Percentiles rank a stretch among this genome's conserved stretches.
These are phyloP conservation scores for Conoideocrella luteorostrata DNA, from an alignment of 2,329 filamentous ascomycete genomes.

Conservation along the genomic window DNA sequence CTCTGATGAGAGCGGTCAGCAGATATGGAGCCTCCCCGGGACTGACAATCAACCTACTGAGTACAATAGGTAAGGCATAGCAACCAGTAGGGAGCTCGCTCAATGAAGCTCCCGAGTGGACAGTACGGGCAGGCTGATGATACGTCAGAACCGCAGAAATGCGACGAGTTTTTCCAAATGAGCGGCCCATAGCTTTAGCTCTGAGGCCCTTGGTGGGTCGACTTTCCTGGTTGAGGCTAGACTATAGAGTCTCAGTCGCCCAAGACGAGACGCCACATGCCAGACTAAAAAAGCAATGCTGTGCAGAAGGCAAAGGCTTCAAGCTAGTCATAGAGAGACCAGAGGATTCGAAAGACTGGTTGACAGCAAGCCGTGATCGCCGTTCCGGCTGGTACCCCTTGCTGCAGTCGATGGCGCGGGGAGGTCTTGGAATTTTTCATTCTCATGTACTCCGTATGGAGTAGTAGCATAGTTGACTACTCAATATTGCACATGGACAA, in stretches of 20 bases:
- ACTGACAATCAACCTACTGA: neutral
- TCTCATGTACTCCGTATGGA: slow-evolving; percentile 1
- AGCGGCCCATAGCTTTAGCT: slow-evolving; percentile 11
- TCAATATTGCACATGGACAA: too few species aligned
- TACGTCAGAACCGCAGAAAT: slow-evolving; percentile 12
- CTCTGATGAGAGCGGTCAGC: slow-evolving; percentile 5
- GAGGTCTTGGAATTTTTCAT: neutral
- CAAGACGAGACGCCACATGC: slow-evolving; percentile 8
- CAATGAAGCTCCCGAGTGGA: neutral
- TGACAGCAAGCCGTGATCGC: slow-evolving; percentile 4
- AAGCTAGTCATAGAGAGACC: slow-evolving; percentile 5
- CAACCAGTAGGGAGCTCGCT: neutral
- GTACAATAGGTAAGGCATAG: neutral
- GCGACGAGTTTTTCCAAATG: slow-evolving; percentile 13
- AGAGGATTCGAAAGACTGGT: slow-evolving; percentile 4
- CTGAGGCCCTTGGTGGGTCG: slow-evolving; percentile 10
- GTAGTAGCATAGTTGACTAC: neutral
- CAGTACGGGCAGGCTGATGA: slow-evolving; percentile 8
- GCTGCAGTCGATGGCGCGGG: slow-evolving; percentile 6
- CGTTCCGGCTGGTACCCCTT: slow-evolving; percentile 6
- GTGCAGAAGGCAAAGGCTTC: slow-evolving; percentile 3
- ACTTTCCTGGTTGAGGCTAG: slow-evolving; percentile 7
- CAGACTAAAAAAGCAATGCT: slow-evolving; percentile 9
- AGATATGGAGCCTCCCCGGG: neutral
- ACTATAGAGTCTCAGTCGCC: neutral